Conservation (phyloP, 305 asterid species). For the Ilex paraguariensis region DNA sequence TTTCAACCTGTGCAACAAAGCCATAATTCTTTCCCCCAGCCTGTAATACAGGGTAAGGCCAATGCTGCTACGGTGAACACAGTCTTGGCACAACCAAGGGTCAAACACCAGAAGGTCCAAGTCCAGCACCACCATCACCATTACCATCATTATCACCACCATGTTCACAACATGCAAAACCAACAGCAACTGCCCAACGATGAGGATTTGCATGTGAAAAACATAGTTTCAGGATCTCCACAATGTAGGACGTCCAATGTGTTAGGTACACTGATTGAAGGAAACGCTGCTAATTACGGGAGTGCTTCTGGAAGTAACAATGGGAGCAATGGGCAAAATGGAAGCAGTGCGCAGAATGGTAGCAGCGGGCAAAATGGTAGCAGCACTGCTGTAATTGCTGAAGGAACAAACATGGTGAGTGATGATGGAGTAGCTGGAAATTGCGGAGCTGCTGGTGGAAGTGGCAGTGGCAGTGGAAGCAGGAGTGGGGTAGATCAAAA, state of each 20-base stretch:
- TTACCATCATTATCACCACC: constrained; percentile 47
- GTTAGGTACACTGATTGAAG: constrained; percentile 21
- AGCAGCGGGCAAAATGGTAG: constrained; percentile 28
- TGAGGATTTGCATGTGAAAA: constrained; percentile 22
- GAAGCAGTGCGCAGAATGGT: constrained; percentile 27
- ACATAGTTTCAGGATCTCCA: constrained; percentile 17
- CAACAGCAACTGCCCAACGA: constrained; percentile 22
- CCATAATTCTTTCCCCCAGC: constrained; percentile 22
- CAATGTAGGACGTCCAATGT: constrained; percentile 17
- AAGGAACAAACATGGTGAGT: constrained; percentile 27
- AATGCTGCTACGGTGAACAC: constrained; percentile 20
- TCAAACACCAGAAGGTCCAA: constrained; percentile 28
- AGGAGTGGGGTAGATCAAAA: constrained; percentile 28
- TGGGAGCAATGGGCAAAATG: constrained; percentile 31
- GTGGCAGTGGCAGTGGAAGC: constrained; percentile 28
- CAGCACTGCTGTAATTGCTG: constrained; percentile 32
- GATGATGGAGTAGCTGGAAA: constrained; percentile 29
- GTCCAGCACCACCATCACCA: constrained; percentile 50
- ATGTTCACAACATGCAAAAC: constrained; percentile 25
- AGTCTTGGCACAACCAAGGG: constrained; percentile 18
- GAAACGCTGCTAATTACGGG: constrained; percentile 30
- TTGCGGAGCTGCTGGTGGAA: constrained; percentile 20
- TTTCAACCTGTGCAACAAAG: constrained; percentile 33
- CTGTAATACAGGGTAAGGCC: constrained; percentile 18
- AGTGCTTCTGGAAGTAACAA: constrained; percentile 49